phyloP scores from a whole-genome alignment of 2,329 filamentous ascomycete species.

The Apiospora sp. region DNA sequence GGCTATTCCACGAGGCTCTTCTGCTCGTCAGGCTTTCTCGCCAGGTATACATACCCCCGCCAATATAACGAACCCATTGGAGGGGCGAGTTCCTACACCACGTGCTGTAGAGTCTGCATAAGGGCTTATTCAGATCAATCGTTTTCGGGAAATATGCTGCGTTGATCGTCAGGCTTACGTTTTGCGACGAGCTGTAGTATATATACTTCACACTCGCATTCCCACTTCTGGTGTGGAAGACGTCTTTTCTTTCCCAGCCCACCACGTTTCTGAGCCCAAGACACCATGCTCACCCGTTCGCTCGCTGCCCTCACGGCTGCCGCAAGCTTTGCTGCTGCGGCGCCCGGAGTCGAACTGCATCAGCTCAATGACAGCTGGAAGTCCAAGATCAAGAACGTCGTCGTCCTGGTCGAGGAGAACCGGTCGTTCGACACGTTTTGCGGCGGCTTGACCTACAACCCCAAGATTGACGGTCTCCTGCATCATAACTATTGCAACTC shows the following conservation, averaged over 20 bases:
- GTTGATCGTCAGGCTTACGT: neutral
- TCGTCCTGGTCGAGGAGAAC: constrained; percentile 23
- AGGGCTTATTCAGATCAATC: neutral
- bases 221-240: too few species aligned
- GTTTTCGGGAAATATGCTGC: neutral
- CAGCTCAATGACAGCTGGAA: constrained; percentile 2
- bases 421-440: constrained; percentile 20
- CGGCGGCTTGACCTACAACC: constrained; percentile 20
- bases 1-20: neutral
- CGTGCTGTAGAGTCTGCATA: neutral
- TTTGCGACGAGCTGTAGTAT: neutral
- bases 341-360: neutral
- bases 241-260: neutral
- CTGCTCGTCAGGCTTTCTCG: neutral
- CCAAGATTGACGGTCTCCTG: constrained; percentile 19
- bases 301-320: constrained; percentile 8
- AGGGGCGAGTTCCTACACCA: neutral
- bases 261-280: neutral
- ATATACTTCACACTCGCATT: neutral
- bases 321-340: neutral
- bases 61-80: neutral
- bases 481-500: constrained; percentile 23
- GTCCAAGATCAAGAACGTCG: constrained; percentile 23
- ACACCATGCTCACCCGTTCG: constrained; percentile 2
- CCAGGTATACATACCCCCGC: neutral